Evolutionary conservation across 2,329 filamentous ascomycete genomes (phyloP).

Genomic region (Paraphaeosphaeria sporulosa): DNA sequence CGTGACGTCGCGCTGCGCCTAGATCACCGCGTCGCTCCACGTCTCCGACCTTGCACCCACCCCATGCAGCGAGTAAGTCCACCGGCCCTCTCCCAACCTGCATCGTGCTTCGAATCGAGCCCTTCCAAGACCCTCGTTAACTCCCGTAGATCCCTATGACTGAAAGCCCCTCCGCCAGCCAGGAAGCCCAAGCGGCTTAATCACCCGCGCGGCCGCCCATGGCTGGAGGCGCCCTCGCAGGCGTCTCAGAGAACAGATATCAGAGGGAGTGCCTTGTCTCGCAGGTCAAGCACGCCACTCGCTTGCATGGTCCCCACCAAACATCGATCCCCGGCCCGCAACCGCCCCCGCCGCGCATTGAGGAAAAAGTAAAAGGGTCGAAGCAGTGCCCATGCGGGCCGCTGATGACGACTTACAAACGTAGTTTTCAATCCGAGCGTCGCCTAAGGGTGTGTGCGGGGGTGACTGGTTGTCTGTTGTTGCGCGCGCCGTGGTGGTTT

Average conservation of each 20-base stretch:
- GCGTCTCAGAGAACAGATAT: conserved; percentile 27
- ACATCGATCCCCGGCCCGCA: not conserved
- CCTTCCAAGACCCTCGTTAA: not conserved
- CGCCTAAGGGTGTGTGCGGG: conserved; percentile 13
- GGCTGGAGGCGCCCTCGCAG: conserved; percentile 7
- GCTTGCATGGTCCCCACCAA: not conserved
- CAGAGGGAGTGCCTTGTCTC: conserved; percentile 27
- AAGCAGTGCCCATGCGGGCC: conserved; percentile 23
- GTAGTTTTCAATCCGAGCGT: conserved; percentile 39
- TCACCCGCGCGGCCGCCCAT: conserved; percentile 17
- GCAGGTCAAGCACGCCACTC: conserved; percentile 14
- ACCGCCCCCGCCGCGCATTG: conserved; percentile 25
- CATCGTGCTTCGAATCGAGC: not conserved
- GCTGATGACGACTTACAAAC: conserved; percentile 16
- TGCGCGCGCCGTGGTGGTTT: conserved; percentile 2
- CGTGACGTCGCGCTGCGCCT: conserved; percentile 18
- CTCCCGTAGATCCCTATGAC: conserved; percentile 24
- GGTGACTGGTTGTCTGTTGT: conserved; percentile 22
- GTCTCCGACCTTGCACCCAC: conserved; percentile 11
- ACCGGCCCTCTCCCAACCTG: not conserved
- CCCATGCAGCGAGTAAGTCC: conserved; percentile 21
- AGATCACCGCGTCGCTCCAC: conserved; percentile 8
- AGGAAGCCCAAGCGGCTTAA: conserved; percentile 21
- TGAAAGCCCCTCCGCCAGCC: conserved; percentile 21
- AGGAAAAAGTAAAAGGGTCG: conserved; percentile 30